These are phyloP conservation scores for Plectranthus barbatus DNA, from an alignment of 257 asterid genomes.

Conservation along the genomic window DNA sequence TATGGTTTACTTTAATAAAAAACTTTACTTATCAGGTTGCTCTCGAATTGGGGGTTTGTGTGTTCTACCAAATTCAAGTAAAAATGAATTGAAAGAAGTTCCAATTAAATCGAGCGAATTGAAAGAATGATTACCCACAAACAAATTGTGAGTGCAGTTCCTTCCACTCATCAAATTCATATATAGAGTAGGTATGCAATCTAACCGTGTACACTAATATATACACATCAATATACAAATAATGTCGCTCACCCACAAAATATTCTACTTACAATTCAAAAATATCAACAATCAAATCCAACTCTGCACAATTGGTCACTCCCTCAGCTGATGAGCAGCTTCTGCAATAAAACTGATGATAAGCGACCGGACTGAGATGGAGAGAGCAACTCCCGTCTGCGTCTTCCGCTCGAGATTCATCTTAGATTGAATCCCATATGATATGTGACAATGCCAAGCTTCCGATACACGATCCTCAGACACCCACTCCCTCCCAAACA, in stretches of 20 bases:
- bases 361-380: no score
- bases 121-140: no score
- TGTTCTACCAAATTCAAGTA: no score
- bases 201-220: not conserved
- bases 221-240: slow-evolving; percentile 21
- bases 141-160: no score
- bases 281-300: not conserved
- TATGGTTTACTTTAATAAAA: no score
- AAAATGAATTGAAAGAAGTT: no score
- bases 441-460: not conserved
- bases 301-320: not conserved
- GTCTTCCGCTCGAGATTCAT: not conserved
- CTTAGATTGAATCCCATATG: no score
- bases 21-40: no score
- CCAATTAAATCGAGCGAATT: no score
- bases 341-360: not conserved
- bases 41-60: no score
- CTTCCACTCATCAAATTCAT: not conserved
- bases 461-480: not conserved
- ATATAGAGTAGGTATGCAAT: slow-evolving; percentile 5
- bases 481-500: not conserved
- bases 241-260: slow-evolving; percentile 15
- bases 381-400: not conserved
- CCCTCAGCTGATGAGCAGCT: not conserved
- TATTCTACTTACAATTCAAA: not conserved